Conservation (phyloP, 2,329 filamentous ascomycete genomes). For the Emydomyces testavorans region DNA sequence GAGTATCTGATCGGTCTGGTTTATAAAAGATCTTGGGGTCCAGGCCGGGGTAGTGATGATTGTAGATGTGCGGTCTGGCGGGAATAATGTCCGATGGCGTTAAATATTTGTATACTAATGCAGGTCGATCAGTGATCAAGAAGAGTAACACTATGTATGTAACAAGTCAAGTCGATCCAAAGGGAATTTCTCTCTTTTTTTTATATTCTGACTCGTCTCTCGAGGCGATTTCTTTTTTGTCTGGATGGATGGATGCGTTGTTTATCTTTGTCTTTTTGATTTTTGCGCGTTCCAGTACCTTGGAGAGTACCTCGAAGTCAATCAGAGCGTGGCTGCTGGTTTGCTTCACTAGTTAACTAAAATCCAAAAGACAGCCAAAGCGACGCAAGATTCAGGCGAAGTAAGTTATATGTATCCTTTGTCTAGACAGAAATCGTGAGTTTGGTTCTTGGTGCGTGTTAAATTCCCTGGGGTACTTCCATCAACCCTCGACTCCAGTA, state of each 20-base stretch:
- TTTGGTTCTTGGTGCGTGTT: not conserved
- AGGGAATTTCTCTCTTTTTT: not conserved
- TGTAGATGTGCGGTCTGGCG: not conserved
- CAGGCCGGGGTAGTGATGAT: not conserved
- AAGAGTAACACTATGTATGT: not conserved
- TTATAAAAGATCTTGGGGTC: constrained; percentile 2
- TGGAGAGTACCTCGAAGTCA: not conserved
- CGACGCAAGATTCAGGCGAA: constrained; percentile 3
- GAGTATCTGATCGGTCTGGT: constrained; percentile 6
- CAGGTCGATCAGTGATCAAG: constrained; percentile 2
- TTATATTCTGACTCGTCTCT: not conserved
- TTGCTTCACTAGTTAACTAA: not conserved
- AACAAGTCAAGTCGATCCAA: no score
- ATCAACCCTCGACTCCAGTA: not conserved
- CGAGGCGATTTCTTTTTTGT: constrained; percentile 1
- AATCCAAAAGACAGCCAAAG: not conserved
- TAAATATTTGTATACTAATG: no score
- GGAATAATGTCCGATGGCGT: not conserved
- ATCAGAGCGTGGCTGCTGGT: not conserved
- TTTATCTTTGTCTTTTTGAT: constrained; percentile 3
- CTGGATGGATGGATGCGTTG: constrained; percentile 7
- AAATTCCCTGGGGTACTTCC: not conserved
- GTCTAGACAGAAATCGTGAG: not conserved
- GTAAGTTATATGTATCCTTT: not conserved
- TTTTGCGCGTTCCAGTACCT: not conserved